These are phyloP conservation scores for Alnus rubra DNA, from an alignment of 306 rosid species.

Conservation along the genomic window DNA sequence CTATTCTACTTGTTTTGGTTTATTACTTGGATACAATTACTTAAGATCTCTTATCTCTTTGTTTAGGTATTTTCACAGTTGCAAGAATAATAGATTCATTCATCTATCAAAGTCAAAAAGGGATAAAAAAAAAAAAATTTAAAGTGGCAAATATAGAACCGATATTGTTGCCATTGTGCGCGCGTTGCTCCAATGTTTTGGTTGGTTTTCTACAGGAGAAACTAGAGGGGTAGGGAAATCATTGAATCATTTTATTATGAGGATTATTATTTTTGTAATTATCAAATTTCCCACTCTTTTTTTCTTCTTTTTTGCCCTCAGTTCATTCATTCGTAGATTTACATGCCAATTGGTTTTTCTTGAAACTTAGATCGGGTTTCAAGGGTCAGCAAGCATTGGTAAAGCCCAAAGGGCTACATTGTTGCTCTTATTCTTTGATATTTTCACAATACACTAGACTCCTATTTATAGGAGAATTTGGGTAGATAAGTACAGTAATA, in stretches of 20 bases:
- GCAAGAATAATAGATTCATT: slow-evolving; percentile 84
- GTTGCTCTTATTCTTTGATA: too few species aligned
- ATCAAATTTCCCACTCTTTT: neutral
- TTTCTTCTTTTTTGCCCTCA: too few species aligned
- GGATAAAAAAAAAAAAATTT: slow-evolving; percentile 72
- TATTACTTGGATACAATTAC: slow-evolving; percentile 20
- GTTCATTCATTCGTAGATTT: neutral
- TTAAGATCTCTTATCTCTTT: slow-evolving; percentile 15
- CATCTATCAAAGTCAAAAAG: slow-evolving; percentile 67
- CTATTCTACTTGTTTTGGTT: neutral
- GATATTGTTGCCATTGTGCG: slow-evolving; percentile 23
- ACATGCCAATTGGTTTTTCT: neutral
- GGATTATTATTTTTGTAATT: slow-evolving; percentile 13
- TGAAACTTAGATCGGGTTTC: neutral
- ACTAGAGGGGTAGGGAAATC: neutral
- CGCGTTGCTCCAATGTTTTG: slow-evolving; percentile 13
- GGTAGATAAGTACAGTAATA: too few species aligned
- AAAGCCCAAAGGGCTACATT: too few species aligned
- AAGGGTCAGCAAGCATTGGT: neutral
- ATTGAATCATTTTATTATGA: neutral
- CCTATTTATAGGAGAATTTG: too few species aligned
- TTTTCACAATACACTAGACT: too few species aligned
- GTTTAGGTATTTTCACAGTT: slow-evolving; percentile 66
- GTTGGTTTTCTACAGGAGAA: slow-evolving; percentile 24
- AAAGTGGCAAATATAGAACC: slow-evolving; percentile 55